A percentile compares a stretch with the other conserved stretches of the same genome.
phyloP scores from a whole-genome alignment of 345 rosid genomes.

The Leavenworthia alabamica region DNA sequence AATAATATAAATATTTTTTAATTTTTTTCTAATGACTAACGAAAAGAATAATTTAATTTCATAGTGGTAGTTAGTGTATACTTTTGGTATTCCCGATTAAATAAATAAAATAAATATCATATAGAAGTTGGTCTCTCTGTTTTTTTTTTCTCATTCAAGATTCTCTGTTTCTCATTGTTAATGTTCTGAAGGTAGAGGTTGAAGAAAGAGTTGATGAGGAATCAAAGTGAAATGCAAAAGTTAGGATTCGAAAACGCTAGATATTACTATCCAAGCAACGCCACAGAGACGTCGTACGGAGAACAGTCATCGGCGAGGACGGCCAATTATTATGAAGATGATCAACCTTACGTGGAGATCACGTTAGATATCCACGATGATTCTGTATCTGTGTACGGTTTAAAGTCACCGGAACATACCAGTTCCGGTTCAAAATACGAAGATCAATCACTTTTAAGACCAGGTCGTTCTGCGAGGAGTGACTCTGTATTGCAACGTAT shows the following conservation, averaged over 20 bases:
- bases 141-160: background rate
- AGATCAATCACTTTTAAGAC: constrained; percentile 56
- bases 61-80: constrained; percentile 1
- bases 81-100: constrained; percentile 4
- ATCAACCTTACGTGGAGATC: constrained; percentile 62
- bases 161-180: background rate
- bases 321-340: constrained; percentile 3
- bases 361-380: constrained; percentile 67
- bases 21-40: background rate
- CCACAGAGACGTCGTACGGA: constrained; percentile 9
- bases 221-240: constrained; percentile 21
- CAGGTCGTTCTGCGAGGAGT: constrained; percentile 38
- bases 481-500: constrained; percentile 24
- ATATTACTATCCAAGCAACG: constrained; percentile 5
- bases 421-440: constrained; percentile 37
- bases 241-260: constrained; percentile 21
- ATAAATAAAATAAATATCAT: background rate
- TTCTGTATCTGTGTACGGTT: constrained; percentile 72
- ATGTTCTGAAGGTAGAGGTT: background rate
- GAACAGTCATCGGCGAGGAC: constrained; percentile 15
- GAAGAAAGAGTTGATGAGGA: background rate
- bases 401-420: constrained; percentile 35
- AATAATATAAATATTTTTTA: background rate
- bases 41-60: background rate
- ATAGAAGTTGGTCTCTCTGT: background rate